phyloP scores from a whole-genome alignment of 306 rosid genomes.

The Spatholobus suberectus region DNA sequence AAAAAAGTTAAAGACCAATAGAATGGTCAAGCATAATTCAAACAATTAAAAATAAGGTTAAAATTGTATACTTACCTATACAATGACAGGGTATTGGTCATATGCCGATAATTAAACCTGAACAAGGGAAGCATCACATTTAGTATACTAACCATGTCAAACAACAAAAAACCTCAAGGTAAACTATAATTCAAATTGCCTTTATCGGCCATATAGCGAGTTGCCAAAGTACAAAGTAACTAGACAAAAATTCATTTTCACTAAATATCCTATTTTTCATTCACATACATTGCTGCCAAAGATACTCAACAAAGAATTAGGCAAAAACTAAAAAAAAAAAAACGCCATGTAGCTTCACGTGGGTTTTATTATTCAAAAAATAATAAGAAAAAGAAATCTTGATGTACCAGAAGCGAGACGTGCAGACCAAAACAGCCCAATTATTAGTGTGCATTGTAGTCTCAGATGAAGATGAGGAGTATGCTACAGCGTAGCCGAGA shows the following conservation, averaged over 20 bases:
- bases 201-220: background rate
- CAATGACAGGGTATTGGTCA: constrained; percentile 95
- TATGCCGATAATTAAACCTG: constrained; percentile 98
- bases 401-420: constrained; percentile 89
- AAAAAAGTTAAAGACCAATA: too few species aligned
- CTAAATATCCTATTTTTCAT: background rate
- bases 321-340: background rate
- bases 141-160: constrained; percentile 12
- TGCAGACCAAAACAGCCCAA: constrained; percentile 97
- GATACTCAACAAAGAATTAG: background rate
- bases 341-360: too few species aligned
- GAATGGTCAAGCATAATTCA: background rate
- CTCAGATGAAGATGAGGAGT: constrained; percentile 59
- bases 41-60: constrained; percentile 1
- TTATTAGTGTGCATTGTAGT: constrained; percentile 84
- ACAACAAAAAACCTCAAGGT: background rate
- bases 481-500: constrained; percentile 49
- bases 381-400: background rate
- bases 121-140: constrained; percentile 32
- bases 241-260: background rate
- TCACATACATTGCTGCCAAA: background rate
- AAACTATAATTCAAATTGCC: background rate
- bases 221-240: too few species aligned
- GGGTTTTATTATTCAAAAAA: too few species aligned
- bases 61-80: constrained; percentile 64